Evolutionary conservation across 805 yeast genomes (phyloP).

Genomic region (Zygotorulaspora danielsina): DNA sequence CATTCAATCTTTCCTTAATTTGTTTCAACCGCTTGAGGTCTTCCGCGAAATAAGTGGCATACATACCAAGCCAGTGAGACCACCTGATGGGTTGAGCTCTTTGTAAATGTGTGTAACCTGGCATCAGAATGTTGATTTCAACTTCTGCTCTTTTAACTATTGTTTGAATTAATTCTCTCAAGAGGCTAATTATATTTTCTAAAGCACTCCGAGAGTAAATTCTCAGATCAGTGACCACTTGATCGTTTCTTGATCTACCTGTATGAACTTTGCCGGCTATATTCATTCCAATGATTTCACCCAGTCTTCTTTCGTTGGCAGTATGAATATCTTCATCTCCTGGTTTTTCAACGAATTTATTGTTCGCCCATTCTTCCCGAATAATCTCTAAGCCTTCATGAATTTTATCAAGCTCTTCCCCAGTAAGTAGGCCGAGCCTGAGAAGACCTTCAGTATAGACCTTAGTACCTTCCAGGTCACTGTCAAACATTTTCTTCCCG

Average conservation of each 20-base stretch:
- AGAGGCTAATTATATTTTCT: constrained; percentile 32
- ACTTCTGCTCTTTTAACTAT: constrained; percentile 65
- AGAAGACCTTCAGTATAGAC: too few relatives aligned
- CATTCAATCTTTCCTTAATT: constrained; percentile 41
- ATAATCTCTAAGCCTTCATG: constrained; percentile 70
- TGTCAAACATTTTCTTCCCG: too few relatives aligned
- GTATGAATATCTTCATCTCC: constrained; percentile 90
- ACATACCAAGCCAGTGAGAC: constrained; percentile 89
- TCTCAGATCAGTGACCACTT: constrained; percentile 95
- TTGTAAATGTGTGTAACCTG: constrained; percentile 93
- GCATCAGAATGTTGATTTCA: constrained; percentile 88
- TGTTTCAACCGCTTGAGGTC: constrained; percentile 78
- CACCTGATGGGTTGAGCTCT: constrained; percentile 97
- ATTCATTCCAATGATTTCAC: constrained; percentile 82
- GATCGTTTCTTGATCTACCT: constrained; percentile 92
- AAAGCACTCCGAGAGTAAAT: constrained; percentile 67
- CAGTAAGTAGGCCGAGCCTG: too few relatives aligned
- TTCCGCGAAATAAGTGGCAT: constrained; percentile 84
- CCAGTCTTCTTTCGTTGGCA: constrained; percentile 90
- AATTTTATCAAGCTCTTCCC: too few relatives aligned
- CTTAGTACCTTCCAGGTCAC: too few relatives aligned
- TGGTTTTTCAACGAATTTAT: constrained; percentile 31
- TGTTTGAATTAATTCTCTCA: constrained; percentile 57
- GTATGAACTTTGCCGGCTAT: constrained; percentile 95
- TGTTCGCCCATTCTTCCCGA: constrained; percentile 73